These are phyloP conservation scores for Penicillium nucicola DNA, from an alignment of 495 filamentous ascomycete genomes.

Conservation along the genomic window DNA sequence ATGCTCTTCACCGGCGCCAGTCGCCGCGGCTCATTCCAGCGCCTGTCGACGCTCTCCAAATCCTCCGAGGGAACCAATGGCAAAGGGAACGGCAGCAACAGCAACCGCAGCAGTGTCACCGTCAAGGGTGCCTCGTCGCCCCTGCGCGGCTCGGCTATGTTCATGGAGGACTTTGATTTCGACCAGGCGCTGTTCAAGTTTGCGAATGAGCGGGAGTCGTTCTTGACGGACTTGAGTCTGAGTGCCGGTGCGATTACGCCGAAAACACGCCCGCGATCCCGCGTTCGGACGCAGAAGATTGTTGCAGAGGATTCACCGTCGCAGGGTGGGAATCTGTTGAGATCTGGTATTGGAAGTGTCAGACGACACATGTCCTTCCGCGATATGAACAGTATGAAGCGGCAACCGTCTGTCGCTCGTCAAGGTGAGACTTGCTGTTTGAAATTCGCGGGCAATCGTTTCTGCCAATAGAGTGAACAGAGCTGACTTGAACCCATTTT, in stretches of 20 bases:
- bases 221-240: conserved; percentile 88
- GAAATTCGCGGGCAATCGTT: not conserved
- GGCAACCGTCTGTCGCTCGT: conserved; percentile 74
- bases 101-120: conserved; percentile 86
- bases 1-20: conserved; percentile 40
- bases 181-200: conserved; percentile 91
- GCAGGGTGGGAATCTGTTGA: conserved; percentile 39
- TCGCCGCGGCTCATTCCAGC: conserved; percentile 63
- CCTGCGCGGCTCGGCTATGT: conserved; percentile 30
- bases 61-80: conserved; percentile 55
- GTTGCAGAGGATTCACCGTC: conserved; percentile 65
- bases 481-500: not conserved
- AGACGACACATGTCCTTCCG: conserved; percentile 81
- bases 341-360: conserved; percentile 69
- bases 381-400: conserved; percentile 93
- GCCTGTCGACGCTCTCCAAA: conserved; percentile 63
- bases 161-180: conserved; percentile 75
- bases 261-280: conserved; percentile 66
- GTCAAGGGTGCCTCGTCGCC: conserved; percentile 59
- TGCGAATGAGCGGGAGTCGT: conserved; percentile 87
- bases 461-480: not conserved
- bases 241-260: conserved; percentile 77
- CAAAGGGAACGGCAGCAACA: conserved; percentile 76
- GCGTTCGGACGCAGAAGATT: conserved; percentile 77
- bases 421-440: conserved; percentile 58